Base-by-base conservation (phyloP, 2,329 filamentous ascomycete genomes). In the Fusarium pseudograminearum region DNA sequence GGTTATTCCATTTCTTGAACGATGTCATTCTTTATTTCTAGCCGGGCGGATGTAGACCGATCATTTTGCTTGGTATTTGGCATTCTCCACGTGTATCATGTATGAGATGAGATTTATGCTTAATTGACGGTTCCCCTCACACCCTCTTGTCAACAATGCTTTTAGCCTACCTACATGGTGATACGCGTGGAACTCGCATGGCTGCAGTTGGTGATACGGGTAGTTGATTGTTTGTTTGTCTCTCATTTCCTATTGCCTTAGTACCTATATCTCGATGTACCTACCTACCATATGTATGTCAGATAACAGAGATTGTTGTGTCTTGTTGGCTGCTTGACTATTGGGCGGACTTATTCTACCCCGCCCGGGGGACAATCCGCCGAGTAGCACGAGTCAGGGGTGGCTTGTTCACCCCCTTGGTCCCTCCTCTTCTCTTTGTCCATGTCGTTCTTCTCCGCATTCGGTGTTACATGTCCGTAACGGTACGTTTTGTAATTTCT, bases 151-250 rank as follows among this genome's bases (percentile, higher is more conserved):
- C 22, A 28, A 40, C 18, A 36, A 42, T 61, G 40, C 31, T 33
- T 54, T 54, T 61, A 56, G 41, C 18, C 30, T 62, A 36, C 22
- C 4, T 59, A 26, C 18, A 30, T 28, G 18, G 24, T 30, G 48
- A 51, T 48, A 63, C 60, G 57, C 58, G 58, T 57, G 60, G 58
- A 63, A 44, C 9, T 24, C 58, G 36, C 58, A 59, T 63, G 58
- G 60, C 48, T 38, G 44, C 7, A 36, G 8, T 42, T 42, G 22
- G 0, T 44, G 16, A 50, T 50, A 50, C 46, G 36, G 36, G 11
- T 40, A 40, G n/a, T 22, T 34, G 31, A 7, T 34, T 36, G 22
- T 26, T 34, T 11, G 33, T 26, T 11, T 34, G n/a, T 26, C 20
- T 51, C 33, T 12, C 26, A 12, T 20, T 22, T 42, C 36, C 4